Evolutionary conservation across 345 rosid genomes (phyloP).

Genomic region (Odontarrhena argentea): DNA sequence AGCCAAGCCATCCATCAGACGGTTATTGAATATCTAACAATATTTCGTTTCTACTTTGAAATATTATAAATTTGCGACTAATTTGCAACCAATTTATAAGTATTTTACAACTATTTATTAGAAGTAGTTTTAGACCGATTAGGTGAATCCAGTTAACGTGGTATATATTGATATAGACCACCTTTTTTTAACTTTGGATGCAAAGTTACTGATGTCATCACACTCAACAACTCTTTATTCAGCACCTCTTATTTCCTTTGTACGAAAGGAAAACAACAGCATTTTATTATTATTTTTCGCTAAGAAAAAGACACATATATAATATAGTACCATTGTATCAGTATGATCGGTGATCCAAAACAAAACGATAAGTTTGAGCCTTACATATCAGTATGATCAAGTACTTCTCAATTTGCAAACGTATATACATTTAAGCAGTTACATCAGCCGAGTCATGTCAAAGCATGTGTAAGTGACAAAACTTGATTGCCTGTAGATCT

Average conservation of each 20-base stretch:
- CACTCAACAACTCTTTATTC: slow-evolving; percentile 15
- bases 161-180: neutral
- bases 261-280: neutral
- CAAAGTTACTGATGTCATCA: slow-evolving; percentile 30
- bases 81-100: neutral
- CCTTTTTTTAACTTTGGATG: slow-evolving; percentile 19
- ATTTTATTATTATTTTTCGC: too few relatives aligned
- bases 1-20: too few relatives aligned
- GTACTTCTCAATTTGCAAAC: slow-evolving; percentile 32
- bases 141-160: slow-evolving; percentile 13
- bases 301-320: neutral
- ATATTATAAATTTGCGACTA: slow-evolving; percentile 5
- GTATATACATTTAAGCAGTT: slow-evolving; percentile 27
- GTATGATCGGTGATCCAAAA: slow-evolving; percentile 26
- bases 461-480: slow-evolving; percentile 28
- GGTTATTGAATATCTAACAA: too few relatives aligned
- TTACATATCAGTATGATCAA: slow-evolving; percentile 16
- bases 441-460: slow-evolving; percentile 31
- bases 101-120: too few relatives aligned
- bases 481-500: slow-evolving; percentile 7
- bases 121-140: neutral
- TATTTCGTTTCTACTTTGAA: neutral
- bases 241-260: slow-evolving; percentile 5
- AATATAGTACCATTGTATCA: slow-evolving; percentile 19
- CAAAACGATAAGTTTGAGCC: slow-evolving; percentile 28